Evolutionary conservation across 768 basidiomycete species (phyloP).

Genomic region (Suillus variegatus): DNA sequence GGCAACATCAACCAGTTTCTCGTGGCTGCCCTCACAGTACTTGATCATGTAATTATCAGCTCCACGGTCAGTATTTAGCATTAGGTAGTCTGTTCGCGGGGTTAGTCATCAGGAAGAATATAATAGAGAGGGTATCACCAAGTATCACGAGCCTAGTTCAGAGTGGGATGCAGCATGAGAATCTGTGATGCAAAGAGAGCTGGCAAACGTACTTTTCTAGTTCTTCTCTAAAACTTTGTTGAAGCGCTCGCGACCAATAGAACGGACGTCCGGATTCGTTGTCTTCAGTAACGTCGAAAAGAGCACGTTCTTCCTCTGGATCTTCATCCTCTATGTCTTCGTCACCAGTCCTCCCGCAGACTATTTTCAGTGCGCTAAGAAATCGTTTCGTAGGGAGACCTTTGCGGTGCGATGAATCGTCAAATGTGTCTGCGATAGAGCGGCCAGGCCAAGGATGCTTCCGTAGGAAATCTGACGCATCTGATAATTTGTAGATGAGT

Average conservation of each 20-base stretch:
- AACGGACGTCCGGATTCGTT: slow-evolving; percentile 61
- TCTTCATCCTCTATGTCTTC: slow-evolving; percentile 74
- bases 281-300: slow-evolving; percentile 68
- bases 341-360: slow-evolving; percentile 85
- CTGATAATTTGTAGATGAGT: slow-evolving; percentile 34
- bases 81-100: slow-evolving; percentile 68
- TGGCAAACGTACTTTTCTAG: slow-evolving; percentile 70
- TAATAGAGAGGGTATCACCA: slow-evolving; percentile 41
- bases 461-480: slow-evolving; percentile 85
- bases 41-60: slow-evolving; percentile 95
- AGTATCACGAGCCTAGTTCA: slow-evolving; percentile 73
- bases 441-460: slow-evolving; percentile 89
- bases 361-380: slow-evolving; percentile 65
- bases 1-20: slow-evolving; percentile 79
- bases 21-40: slow-evolving; percentile 80
- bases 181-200: slow-evolving; percentile 9
- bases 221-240: slow-evolving; percentile 83
- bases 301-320: slow-evolving; percentile 69
- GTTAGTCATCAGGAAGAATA: slow-evolving; percentile 9
- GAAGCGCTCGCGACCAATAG: slow-evolving; percentile 79
- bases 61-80: slow-evolving; percentile 87
- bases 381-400: slow-evolving; percentile 69
- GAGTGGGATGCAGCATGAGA: slow-evolving; percentile 10
- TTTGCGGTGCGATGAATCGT: slow-evolving; percentile 78
- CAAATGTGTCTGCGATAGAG: slow-evolving; percentile 81